Percentiles rank a stretch among this genome's conserved stretches.
Evolutionary conservation across 2,329 filamentous ascomycete genomes (phyloP).

Genomic region (Fusarium irregulare): DNA sequence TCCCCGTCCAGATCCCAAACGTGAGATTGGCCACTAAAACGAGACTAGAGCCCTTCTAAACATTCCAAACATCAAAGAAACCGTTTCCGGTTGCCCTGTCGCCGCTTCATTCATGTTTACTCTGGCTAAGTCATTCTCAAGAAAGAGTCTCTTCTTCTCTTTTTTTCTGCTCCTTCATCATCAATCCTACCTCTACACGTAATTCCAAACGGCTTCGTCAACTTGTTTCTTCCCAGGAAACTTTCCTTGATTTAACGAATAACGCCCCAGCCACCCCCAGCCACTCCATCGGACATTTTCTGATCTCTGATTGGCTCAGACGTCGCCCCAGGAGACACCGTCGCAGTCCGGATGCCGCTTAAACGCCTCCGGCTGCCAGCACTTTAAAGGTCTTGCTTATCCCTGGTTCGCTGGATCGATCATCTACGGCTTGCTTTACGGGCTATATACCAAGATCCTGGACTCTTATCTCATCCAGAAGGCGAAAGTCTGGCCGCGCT

Average conservation of each 20-base stretch:
- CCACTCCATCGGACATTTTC: slow-evolving; percentile 15
- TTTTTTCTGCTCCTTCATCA: neutral
- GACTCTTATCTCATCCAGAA: slow-evolving; percentile 21
- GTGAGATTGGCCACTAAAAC: slow-evolving; percentile 19
- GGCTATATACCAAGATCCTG: slow-evolving; percentile 18
- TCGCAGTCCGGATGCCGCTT: slow-evolving; percentile 22
- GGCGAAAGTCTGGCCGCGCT: slow-evolving; percentile 6
- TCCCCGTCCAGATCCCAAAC: slow-evolving; percentile 6
- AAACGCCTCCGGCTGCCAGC: slow-evolving; percentile 33
- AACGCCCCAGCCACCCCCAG: slow-evolving; percentile 16
- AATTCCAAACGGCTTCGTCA: neutral
- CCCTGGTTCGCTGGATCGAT: slow-evolving; percentile 28
- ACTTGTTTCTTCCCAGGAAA: slow-evolving; percentile 6
- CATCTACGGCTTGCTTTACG: slow-evolving; percentile 4
- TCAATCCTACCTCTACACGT: neutral
- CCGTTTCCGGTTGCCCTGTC: slow-evolving; percentile 29
- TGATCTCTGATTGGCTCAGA: slow-evolving; percentile 21
- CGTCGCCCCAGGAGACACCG: slow-evolving; percentile 32
- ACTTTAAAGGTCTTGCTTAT: slow-evolving; percentile 31
- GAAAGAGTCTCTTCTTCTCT: neutral
- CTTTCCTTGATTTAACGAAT: slow-evolving; percentile 12
- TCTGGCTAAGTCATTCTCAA: neutral
- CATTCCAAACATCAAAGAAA: slow-evolving; percentile 28
- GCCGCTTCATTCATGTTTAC: slow-evolving; percentile 23
- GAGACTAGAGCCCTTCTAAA: slow-evolving; percentile 3